Conservation (phyloP, 257 asterid species). For the Nicotiana otophora region DNA sequence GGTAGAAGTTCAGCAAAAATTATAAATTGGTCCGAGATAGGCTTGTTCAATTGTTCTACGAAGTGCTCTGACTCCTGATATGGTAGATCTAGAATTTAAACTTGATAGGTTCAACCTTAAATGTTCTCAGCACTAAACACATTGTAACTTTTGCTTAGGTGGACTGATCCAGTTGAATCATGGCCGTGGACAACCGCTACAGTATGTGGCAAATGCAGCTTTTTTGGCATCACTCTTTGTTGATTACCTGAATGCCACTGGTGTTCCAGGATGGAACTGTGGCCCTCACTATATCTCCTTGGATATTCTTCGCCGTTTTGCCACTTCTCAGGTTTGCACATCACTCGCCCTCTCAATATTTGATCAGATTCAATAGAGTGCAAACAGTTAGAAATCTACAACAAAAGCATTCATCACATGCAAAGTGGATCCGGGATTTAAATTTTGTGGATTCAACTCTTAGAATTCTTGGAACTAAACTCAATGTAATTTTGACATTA, state of each 20-base stretch:
- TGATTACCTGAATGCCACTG: constrained; percentile 65
- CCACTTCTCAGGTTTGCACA: constrained; percentile 58
- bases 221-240: constrained; percentile 77
- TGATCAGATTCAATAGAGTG: neutral
- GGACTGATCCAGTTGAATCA: constrained; percentile 64
- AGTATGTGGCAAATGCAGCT: constrained; percentile 79
- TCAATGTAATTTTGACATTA: too few species aligned
- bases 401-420: neutral
- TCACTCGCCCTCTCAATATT: neutral
- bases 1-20: neutral
- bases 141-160: constrained; percentile 25
- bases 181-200: constrained; percentile 56
- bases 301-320: constrained; percentile 46
- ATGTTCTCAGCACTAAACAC: too few species aligned
- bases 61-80: neutral
- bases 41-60: neutral
- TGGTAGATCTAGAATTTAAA: neutral
- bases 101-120: too few species aligned
- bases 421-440: too few species aligned
- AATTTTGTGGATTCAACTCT: too few species aligned
- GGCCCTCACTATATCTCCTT: constrained; percentile 41
- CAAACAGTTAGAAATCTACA: neutral
- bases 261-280: constrained; percentile 73
- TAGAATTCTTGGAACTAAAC: too few species aligned
- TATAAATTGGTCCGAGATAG: neutral